Base-by-base conservation (phyloP, 1,284 basidiomycete genomes). In the Ceratobasidium sp. region DNA sequence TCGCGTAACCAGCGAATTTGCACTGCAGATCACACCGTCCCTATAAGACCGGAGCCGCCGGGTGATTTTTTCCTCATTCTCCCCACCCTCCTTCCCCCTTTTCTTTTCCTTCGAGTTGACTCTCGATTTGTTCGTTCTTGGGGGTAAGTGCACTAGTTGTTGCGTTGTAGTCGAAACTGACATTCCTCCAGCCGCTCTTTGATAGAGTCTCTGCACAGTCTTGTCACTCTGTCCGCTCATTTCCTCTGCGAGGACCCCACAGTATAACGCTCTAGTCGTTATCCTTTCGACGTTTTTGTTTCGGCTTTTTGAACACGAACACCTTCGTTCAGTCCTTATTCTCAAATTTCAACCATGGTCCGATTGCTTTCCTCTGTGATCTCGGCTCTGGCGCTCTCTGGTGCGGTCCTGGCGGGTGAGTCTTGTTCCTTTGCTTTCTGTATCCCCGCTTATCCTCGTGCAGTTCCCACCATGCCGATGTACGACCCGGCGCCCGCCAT, bases 61-160 rank as follows among this genome's bases (percentile, higher is more conserved):
- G 54, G 1, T 24, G 41, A 71, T 48, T 41, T 65, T 34, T 65
- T 51, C 68, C 65, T 61, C 73, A 46, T 53, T 64, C 58, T 62
- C 59, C 64, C 58, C 68, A 71, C 59, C 64, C 56, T 65, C 59
- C 54, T 48, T 73, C 71, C 62, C 62, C 71, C 56, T 49, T 74
- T 69, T 59, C 63, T 74, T 73, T 66, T 49, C n/a, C 14, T 61
- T 77, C 76, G 76, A 77, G 76, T 77, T 77, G 76, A 77, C 64
- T 76, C 76, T 77, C 74, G 76, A 66, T 62, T 68, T 46, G 65
- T 64, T 72, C 68, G 46, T 58, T 72, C 68, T 76, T 69, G 62
- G 74, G 53, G 65, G 75, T 76, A 29, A 58, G 73, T 75, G 24
- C 41, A 3, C 34, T 69, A 51, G 56, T 59, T 53, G 27, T 19